A percentile compares a stretch with the other conserved stretches of the same genome.
Conservation (phyloP, 2,329 filamentous ascomycete species). For the Ascochyta viciae-villosae region DNA sequence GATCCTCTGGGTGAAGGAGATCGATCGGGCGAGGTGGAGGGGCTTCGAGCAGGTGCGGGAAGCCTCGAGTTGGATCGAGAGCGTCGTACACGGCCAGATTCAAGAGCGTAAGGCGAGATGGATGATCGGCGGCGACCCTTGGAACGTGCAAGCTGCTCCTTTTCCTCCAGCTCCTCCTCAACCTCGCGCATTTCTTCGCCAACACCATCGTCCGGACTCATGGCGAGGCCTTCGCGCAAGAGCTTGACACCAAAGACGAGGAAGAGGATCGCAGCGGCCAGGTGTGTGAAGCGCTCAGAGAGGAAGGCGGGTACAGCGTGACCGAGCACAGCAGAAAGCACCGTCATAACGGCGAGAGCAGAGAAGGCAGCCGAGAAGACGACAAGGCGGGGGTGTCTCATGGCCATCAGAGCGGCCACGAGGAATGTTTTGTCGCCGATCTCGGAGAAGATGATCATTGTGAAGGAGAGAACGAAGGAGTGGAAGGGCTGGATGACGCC, state of each 20-base stretch:
- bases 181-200: slow-evolving; percentile 98
- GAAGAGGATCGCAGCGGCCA: slow-evolving; percentile 85
- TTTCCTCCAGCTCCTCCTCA: slow-evolving; percentile 90
- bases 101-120: slow-evolving; percentile 77
- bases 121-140: slow-evolving; percentile 68
- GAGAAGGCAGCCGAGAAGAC: slow-evolving; percentile 96
- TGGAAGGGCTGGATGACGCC: slow-evolving; percentile 81
- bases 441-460: slow-evolving; percentile 97
- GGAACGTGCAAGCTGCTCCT: slow-evolving; percentile 78
- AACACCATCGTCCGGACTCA: slow-evolving; percentile 89
- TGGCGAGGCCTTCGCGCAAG: slow-evolving; percentile 83
- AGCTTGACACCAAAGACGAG: slow-evolving; percentile 87
- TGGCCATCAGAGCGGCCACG: slow-evolving; percentile 96
- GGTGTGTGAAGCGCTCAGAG: slow-evolving; percentile 87
- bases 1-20: slow-evolving; percentile 59
- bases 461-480: slow-evolving; percentile 89
- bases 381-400: slow-evolving; percentile 92
- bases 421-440: slow-evolving; percentile 99
- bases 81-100: slow-evolving; percentile 79
- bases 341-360: slow-evolving; percentile 91
- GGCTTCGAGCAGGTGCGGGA: slow-evolving; percentile 79
- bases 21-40: slow-evolving; percentile 64
- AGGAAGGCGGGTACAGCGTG: slow-evolving; percentile 91
- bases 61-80: slow-evolving; percentile 77
- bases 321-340: slow-evolving; percentile 89